Base-by-base conservation (phyloP, 1,139 yeast genomes). In the Magnusiomyces fungicola region DNA sequence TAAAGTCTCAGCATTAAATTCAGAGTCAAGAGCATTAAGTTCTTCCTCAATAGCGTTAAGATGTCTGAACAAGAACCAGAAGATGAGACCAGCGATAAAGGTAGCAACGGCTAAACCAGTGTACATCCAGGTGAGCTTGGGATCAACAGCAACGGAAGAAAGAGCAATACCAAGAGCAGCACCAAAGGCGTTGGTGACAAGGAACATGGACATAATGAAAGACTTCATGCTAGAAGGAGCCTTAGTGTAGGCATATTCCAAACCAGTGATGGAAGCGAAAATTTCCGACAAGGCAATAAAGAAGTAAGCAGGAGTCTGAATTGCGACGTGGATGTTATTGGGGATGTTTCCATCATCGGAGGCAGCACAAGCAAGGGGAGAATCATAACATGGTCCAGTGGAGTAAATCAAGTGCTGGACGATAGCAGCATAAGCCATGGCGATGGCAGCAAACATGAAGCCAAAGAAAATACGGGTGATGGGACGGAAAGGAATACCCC, bases 381-480 rank as follows among this genome's bases (percentile, higher is more conserved):
- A 57, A 54, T 80, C 78, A 58, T 80, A 87, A 75, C 95, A 87
- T 52, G 94, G 92, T 22, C 88, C 88, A 6, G 85, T 72, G 45
- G 69, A 64, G 70, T 88, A 88, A 55, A 89, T 81, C 62, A 71
- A 72, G 62, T 80, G 79, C 69, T 89, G 96, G 56, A 86, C 74
- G 41, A 85, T 81, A 16, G 95, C 92, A 50, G 95, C 94, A 62
- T 83, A 80, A 33, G 80, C 76, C 81, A 85, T 83, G 38, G 95
- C 76, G 40, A 75, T 61, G 5, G 89, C 67, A 49, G 83, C 89
- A 52, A 85, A 72, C 66, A 82, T 67, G 71, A 88, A 88, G 12
- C 97, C 96, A 56, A 73, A 71, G 62, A 76, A 73, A 58, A 89
- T 88, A 66, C 86, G 80, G 53, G 88, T 75, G 58, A 86, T 79